Evolutionary conservation across 805 yeast genomes (phyloP).

Genomic region (Cyberlindnera euphorbiae): DNA sequence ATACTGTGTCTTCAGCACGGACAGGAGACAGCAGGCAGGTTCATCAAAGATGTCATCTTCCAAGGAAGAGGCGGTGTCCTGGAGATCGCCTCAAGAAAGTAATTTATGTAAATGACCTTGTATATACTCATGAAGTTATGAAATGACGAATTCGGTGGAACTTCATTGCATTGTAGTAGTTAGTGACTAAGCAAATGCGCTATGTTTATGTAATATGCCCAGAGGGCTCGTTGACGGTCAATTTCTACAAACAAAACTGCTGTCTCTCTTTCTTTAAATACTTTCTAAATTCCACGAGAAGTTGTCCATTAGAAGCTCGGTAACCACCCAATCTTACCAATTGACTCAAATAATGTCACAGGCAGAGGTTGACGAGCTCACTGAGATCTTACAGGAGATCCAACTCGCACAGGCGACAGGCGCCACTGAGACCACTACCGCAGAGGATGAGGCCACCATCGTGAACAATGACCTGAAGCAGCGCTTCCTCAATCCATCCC

Average conservation of each 20-base stretch:
- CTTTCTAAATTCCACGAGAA: no score
- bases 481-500: constrained; percentile 58
- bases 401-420: not conserved
- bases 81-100: constrained; percentile 13
- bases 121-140: no score
- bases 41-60: constrained; percentile 19
- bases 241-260: no score
- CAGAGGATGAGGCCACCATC: constrained; percentile 2
- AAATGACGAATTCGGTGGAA: no score
- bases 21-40: constrained; percentile 13
- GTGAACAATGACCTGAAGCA: constrained; percentile 24
- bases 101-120: not conserved
- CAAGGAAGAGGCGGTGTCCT: constrained; percentile 17
- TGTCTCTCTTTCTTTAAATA: no score
- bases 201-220: no score
- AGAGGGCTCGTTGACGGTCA: no score
- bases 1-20: constrained; percentile 20
- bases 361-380: constrained; percentile 9
- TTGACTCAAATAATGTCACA: no score
- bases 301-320: no score
- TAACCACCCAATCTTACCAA: no score
- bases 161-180: no score
- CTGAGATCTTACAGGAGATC: constrained; percentile 5
- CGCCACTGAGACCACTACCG: not conserved
- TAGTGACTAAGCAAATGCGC: no score